Conservation (phyloP, 2,329 filamentous ascomycete species). For the Talaromyces sp. region DNA sequence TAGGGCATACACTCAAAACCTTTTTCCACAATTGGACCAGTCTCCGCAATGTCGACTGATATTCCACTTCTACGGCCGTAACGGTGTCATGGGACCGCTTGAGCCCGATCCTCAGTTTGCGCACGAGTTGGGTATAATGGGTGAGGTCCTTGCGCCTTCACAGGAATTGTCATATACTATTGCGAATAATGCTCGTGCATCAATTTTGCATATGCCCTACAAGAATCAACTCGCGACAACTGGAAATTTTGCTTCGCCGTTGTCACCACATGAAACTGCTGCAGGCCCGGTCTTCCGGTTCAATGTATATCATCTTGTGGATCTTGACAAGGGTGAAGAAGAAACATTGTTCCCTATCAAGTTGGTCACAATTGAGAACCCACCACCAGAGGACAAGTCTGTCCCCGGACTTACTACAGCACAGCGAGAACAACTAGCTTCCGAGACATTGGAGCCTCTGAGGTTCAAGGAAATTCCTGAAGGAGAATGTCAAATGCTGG, state of each 20-base stretch:
- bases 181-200: conserved; percentile 43
- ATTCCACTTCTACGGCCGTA: conserved; percentile 50
- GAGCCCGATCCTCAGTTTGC: conserved; percentile 25
- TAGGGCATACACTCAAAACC: conserved; percentile 28
- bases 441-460: neutral
- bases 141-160: conserved; percentile 48
- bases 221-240: conserved; percentile 53
- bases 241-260: conserved; percentile 52
- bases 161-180: conserved; percentile 49
- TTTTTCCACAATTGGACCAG: conserved; percentile 23
- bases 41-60: conserved; percentile 39
- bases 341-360: conserved; percentile 9
- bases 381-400: neutral
- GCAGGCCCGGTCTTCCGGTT: conserved; percentile 29
- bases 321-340: conserved; percentile 13
- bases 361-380: neutral
- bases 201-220: conserved; percentile 50
- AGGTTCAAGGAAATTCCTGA: neutral
- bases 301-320: conserved; percentile 15
- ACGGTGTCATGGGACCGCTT: conserved; percentile 36
- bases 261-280: conserved; percentile 40
- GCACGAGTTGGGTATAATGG: conserved; percentile 50
- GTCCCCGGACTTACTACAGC: neutral
- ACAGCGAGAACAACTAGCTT: neutral
- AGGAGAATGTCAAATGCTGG: conserved; percentile 21